A percentile compares a stretch with the other conserved stretches of the same genome.
Conservation (phyloP, 495 filamentous ascomycete species). For the Penicillium cosmopolitanum region DNA sequence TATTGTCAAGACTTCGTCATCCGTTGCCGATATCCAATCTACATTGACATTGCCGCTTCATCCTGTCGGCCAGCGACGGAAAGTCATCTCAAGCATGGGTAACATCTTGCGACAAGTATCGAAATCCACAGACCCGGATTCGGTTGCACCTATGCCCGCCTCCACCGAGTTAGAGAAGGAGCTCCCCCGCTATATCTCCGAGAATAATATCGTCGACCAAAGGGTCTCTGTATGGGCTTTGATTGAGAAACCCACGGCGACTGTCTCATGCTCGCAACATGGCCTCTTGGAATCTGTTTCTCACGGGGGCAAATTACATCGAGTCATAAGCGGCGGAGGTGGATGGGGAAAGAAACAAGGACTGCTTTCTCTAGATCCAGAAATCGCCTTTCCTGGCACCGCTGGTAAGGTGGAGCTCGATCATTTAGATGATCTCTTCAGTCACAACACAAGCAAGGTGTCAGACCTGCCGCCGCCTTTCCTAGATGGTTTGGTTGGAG, state of each 20-base stretch:
- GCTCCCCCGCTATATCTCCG: conserved; percentile 62
- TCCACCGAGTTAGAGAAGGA: conserved; percentile 73
- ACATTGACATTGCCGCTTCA: conserved; percentile 55
- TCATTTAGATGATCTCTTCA: conserved; percentile 28
- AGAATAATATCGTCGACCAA: conserved; percentile 45
- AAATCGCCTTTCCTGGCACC: conserved; percentile 46
- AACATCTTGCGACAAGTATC: conserved; percentile 76
- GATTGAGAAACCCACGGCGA: conserved; percentile 43
- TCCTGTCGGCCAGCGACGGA: conserved; percentile 66
- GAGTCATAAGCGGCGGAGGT: conserved; percentile 82
- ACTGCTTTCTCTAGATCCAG: conserved; percentile 79
- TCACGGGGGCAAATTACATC: conserved; percentile 60
- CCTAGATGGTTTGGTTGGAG: conserved; percentile 28
- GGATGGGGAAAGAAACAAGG: conserved; percentile 90
- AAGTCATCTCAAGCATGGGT: conserved; percentile 70
- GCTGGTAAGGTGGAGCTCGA: conserved; percentile 15
- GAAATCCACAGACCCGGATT: conserved; percentile 47
- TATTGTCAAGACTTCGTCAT: conserved; percentile 25
- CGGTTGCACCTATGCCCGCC: conserved; percentile 60
- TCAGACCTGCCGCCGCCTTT: conserved; percentile 24
- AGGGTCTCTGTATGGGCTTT: conserved; percentile 78
- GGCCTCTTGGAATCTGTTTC: conserved; percentile 28
- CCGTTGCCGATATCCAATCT: conserved; percentile 18
- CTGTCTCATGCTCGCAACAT: conserved; percentile 24
- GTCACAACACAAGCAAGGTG: conserved; percentile 13